Conservation (phyloP, 1,139 yeast species). For the Diutina rugosa region DNA sequence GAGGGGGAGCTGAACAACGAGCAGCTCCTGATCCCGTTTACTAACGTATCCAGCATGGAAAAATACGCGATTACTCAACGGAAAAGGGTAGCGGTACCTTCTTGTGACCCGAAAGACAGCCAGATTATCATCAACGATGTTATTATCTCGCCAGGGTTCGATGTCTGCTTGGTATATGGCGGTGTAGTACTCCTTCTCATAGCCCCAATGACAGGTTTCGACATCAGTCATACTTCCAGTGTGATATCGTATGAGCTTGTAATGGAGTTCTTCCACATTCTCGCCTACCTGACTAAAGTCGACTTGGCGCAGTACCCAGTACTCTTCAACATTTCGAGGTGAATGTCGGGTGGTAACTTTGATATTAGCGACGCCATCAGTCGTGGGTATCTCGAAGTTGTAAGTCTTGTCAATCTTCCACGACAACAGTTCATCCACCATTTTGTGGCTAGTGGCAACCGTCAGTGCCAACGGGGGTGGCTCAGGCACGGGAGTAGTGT, state of each 20-base stretch:
- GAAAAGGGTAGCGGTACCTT: neutral
- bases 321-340: neutral
- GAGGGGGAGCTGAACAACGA: neutral
- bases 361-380: neutral
- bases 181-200: neutral
- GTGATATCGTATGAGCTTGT: neutral
- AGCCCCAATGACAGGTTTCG: neutral
- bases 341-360: neutral
- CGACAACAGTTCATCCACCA: neutral
- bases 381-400: neutral
- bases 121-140: neutral
- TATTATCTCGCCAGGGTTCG: neutral
- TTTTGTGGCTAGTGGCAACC: neutral
- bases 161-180: neutral
- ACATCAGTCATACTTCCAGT: neutral
- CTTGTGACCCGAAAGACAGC: neutral
- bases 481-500: neutral
- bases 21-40: neutral
- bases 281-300: neutral
- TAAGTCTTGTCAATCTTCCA: neutral
- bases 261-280: neutral
- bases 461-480: neutral
- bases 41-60: neutral
- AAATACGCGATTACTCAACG: neutral
- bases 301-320: neutral